Evolutionary conservation across 495 filamentous ascomycete genomes (phyloP).

Genomic region (Tuber magnatum): DNA sequence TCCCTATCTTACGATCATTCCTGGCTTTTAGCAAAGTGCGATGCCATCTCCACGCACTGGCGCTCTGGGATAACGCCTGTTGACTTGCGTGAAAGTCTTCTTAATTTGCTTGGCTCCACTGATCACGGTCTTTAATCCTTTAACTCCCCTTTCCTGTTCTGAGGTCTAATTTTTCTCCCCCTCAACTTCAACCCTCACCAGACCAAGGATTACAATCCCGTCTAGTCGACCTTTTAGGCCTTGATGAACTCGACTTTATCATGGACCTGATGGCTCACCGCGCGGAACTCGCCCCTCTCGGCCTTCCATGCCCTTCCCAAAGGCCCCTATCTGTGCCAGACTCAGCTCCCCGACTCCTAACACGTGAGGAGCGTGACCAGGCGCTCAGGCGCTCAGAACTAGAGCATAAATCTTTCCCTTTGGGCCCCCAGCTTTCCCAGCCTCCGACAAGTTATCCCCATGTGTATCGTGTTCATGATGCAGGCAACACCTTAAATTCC

Average conservation of each 20-base stretch:
- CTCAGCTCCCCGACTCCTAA: constrained; percentile 57
- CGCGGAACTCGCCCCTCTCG: constrained; percentile 50
- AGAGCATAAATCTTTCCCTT: constrained; percentile 69
- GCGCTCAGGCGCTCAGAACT: constrained; percentile 64
- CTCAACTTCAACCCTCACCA: constrained; percentile 39
- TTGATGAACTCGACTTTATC: constrained; percentile 82
- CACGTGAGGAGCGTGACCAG: constrained; percentile 67
- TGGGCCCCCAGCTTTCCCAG: constrained; percentile 51
- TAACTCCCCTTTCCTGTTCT: constrained; percentile 57
- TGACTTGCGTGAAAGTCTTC: constrained; percentile 29
- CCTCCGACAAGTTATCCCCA: constrained; percentile 68
- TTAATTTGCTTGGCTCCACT: constrained; percentile 58
- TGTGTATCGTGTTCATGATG: constrained; percentile 72
- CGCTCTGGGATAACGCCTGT: constrained; percentile 7
- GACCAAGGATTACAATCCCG: constrained; percentile 83
- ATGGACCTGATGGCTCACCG: constrained; percentile 73
- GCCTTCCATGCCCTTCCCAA: constrained; percentile 8
- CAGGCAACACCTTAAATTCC: constrained; percentile 73
- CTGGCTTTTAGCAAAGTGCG: constrained; percentile 49
- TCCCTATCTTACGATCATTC: constrained; percentile 61
- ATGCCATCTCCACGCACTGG: constrained; percentile 41
- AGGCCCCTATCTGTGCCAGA: constrained; percentile 45
- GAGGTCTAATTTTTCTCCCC: constrained; percentile 52
- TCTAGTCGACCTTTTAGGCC: constrained; percentile 85
- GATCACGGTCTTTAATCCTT: constrained; percentile 56